Percentiles rank a stretch among this genome's conserved stretches.
phyloP scores from a whole-genome alignment of 306 rosid genomes.

The Dryas drummondii region DNA sequence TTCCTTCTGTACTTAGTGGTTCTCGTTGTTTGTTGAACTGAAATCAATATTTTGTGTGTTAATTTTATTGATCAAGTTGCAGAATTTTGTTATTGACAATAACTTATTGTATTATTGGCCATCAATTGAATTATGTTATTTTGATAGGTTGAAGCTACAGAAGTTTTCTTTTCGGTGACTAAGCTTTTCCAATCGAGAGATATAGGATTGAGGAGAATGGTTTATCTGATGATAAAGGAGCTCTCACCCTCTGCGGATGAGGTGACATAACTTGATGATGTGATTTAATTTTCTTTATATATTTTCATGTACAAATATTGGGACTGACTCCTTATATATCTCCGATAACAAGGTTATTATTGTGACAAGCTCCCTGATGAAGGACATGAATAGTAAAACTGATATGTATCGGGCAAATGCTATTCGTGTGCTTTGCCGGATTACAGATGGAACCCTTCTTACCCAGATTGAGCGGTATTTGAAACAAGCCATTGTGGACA shows the following conservation, averaged over 20 bases:
- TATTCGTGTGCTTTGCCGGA: constrained; percentile 94
- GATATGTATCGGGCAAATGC: constrained; percentile 99
- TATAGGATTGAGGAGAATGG: constrained; percentile 98
- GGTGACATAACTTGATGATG: constrained; percentile 42
- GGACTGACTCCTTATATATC: constrained; percentile 34
- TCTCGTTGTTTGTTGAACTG: background rate
- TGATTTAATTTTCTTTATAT: constrained; percentile 19
- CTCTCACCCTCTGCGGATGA: constrained; percentile 95
- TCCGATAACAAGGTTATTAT: constrained; percentile 64
- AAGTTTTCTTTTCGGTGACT: constrained; percentile 94
- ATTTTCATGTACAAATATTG: constrained; percentile 23
- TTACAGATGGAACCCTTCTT: constrained; percentile 96
- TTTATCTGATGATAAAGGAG: constrained; percentile 91
- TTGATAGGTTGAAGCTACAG: constrained; percentile 87
- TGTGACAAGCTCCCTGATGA: constrained; percentile 98
- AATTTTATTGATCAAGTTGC: background rate
- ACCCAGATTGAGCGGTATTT: constrained; percentile 94
- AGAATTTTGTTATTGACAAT: background rate
- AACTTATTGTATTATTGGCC: constrained; percentile 1
- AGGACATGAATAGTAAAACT: constrained; percentile 98
- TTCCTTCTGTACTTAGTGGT: constrained; percentile 3
- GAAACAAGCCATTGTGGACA: constrained; percentile 97
- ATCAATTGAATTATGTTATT: constrained; percentile 12
- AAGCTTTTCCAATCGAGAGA: constrained; percentile 95
- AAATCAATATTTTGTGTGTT: background rate